Evolutionary conservation across 2,329 filamentous ascomycete species (phyloP), one percentile per base, ranked within the genome.

Genomic region (Myotisia sp.): DNA sequence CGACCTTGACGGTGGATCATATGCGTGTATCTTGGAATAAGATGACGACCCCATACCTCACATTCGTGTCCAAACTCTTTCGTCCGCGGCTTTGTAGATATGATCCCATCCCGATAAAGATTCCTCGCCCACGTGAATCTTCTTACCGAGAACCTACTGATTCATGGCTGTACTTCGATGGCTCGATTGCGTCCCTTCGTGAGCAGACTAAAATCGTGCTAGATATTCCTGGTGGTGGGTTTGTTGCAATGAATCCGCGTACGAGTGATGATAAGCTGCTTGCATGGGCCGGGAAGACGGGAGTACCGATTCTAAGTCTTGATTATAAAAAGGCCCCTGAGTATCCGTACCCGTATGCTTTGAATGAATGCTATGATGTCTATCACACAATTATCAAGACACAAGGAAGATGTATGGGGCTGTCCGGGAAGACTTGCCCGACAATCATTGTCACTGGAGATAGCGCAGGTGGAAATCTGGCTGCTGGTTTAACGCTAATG

Each of bases 11-110:
- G 0, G 75, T 95, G 4, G 85, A 95, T 23, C 90, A 95, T 55
- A 56, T 98, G 47, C 72, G 90, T 4, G 77, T 94, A 5, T 83
- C 83, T 36, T 98, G 90, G 90, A 92, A 95, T 50, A 98, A 98
- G 54, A 76, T 80, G 8, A 92, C 74, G 0, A 86, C 84, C 6
- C 86, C 90, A 0, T 93, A 93, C 51, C 63, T 98, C 10, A 65
- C 69, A 33, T 76, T 81, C 39, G 55, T 90, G 34, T 79, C 81
- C 33, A 71, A 64, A 9, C 53, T 94, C 35, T 56, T 87, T 55
- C 71, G 86, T 2, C 87, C 86, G 2, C 71, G 79, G 12, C 72
- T 92, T 43, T 87, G 80, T 46, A 73, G 71, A 40, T 92, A 86
- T 63, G 74, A 78, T 4, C 85, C 90, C 2, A 71, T 87, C 29